Evolutionary conservation across 2,329 filamentous ascomycete genomes (phyloP).

Genomic region (Fusarium siculi): DNA sequence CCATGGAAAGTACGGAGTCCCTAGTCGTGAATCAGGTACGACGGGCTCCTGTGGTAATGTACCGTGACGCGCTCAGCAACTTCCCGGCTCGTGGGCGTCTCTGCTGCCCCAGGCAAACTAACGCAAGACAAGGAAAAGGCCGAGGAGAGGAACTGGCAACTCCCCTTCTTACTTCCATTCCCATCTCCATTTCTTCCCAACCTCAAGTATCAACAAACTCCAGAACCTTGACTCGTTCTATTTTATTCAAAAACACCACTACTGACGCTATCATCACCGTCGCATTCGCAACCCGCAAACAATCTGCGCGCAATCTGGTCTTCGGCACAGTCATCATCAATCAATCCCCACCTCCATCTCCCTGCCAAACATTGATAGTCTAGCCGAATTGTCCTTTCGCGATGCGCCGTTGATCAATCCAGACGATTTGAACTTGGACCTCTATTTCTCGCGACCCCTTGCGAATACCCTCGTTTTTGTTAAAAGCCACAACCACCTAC

Average conservation of each 20-base stretch:
- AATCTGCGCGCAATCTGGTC: constrained; percentile 23
- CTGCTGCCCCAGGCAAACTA: constrained; percentile 33
- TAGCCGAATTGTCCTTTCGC: constrained; percentile 16
- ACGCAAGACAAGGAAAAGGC: constrained; percentile 33
- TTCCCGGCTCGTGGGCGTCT: constrained; percentile 38
- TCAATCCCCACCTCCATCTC: constrained; percentile 18
- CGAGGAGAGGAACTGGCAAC: constrained; percentile 32
- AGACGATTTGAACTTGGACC: constrained; percentile 11
- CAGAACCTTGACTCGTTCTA: constrained; percentile 3
- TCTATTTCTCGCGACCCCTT: neutral
- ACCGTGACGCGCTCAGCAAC: constrained; percentile 43
- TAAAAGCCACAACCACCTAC: constrained; percentile 17
- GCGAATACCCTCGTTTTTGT: constrained; percentile 18
- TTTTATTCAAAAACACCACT: constrained; percentile 4
- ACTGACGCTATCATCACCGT: constrained; percentile 26
- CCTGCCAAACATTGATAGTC: constrained; percentile 20
- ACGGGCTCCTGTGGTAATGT: constrained; percentile 29
- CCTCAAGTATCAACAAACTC: neutral
- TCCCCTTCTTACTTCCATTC: constrained; percentile 31
- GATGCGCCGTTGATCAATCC: constrained; percentile 38
- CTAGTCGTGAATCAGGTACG: constrained; percentile 22
- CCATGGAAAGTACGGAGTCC: neutral
- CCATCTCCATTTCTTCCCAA: constrained; percentile 22
- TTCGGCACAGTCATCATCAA: constrained; percentile 26
- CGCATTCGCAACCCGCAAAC: constrained; percentile 25